Evolutionary conservation across 2,329 filamentous ascomycete genomes (phyloP).

Genomic region (Alternaria panax): DNA sequence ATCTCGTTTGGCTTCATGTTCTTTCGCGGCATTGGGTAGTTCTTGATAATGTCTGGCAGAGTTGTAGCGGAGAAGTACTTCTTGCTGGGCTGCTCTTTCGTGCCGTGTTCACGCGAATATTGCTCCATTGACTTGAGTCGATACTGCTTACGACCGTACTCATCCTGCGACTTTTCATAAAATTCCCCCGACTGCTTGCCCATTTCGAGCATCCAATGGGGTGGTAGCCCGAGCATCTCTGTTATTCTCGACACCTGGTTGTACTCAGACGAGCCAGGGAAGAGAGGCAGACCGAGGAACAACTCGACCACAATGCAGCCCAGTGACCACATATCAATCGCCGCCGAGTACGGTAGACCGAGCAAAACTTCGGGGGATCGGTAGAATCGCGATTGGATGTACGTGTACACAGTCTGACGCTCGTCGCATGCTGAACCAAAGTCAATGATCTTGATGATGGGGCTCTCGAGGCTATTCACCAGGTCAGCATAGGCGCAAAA

Average conservation of each 20-base stretch:
- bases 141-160: slow-evolving; percentile 90
- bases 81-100: slow-evolving; percentile 98
- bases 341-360: slow-evolving; percentile 96
- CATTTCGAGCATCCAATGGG: slow-evolving; percentile 99
- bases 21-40: slow-evolving; percentile 97
- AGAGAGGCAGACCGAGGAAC: slow-evolving; percentile 91
- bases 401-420: slow-evolving; percentile 97
- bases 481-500: slow-evolving; percentile 16
- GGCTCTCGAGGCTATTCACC: slow-evolving; percentile 77
- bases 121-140: slow-evolving; percentile 97
- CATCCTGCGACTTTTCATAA: slow-evolving; percentile 90
- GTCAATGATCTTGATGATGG: slow-evolving; percentile 99
- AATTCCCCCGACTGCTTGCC: slow-evolving; percentile 98
- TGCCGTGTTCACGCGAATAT: slow-evolving; percentile 92
- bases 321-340: slow-evolving; percentile 99
- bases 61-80: slow-evolving; percentile 98
- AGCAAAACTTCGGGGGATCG: slow-evolving; percentile 93
- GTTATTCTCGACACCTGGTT: slow-evolving; percentile 97
- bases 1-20: slow-evolving; percentile 99
- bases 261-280: slow-evolving; percentile 97
- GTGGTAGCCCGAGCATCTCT: slow-evolving; percentile 96
- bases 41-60: slow-evolving; percentile 94
- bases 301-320: slow-evolving; percentile 98
- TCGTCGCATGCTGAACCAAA: slow-evolving; percentile 99
- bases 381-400: slow-evolving; percentile 98